Conservation (phyloP, 2,329 filamentous ascomycete species). For the Aspergillus ustus region DNA sequence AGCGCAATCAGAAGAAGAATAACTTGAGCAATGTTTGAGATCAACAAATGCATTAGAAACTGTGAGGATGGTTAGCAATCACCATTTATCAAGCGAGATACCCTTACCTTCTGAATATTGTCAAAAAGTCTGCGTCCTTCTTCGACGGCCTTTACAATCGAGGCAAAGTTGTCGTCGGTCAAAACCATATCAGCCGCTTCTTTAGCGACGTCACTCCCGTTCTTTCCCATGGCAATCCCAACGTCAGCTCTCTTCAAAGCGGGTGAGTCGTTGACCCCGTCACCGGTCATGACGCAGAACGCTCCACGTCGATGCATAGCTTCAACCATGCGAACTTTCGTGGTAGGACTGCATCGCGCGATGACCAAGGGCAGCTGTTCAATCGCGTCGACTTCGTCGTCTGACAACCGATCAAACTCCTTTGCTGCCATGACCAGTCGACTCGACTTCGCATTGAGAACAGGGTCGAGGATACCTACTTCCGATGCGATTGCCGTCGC, state of each 20-base stretch:
- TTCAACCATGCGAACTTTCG: constrained; percentile 60
- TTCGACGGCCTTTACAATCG: constrained; percentile 63
- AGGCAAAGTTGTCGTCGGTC: constrained; percentile 59
- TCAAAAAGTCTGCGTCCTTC: constrained; percentile 65
- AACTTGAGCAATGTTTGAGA: constrained; percentile 83
- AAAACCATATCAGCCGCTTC: constrained; percentile 64
- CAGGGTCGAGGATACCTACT: constrained; percentile 61
- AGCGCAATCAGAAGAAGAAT: constrained; percentile 79
- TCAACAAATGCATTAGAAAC: constrained; percentile 78
- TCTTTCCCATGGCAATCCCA: constrained; percentile 65
- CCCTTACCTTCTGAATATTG: constrained; percentile 56
- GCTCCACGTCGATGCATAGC: constrained; percentile 50
- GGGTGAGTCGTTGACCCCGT: constrained; percentile 64
- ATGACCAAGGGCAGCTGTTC: constrained; percentile 61
- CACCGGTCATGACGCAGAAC: constrained; percentile 61
- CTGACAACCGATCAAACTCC: constrained; percentile 60
- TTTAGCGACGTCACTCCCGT: constrained; percentile 64
- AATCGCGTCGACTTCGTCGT: constrained; percentile 54
- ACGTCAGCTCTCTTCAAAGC: constrained; percentile 64
- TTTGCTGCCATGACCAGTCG: constrained; percentile 63
- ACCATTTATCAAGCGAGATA: background rate
- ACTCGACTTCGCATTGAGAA: constrained; percentile 44
- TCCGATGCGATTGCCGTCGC: constrained; percentile 69
- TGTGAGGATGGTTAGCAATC: constrained; percentile 38
- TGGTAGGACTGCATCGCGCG: constrained; percentile 62